Evolutionary conservation across 129 eudicot genomes (phyloP), one percentile per base, ranked within the genome.

Genomic region (Rutidosis leptorrhynchoides): DNA sequence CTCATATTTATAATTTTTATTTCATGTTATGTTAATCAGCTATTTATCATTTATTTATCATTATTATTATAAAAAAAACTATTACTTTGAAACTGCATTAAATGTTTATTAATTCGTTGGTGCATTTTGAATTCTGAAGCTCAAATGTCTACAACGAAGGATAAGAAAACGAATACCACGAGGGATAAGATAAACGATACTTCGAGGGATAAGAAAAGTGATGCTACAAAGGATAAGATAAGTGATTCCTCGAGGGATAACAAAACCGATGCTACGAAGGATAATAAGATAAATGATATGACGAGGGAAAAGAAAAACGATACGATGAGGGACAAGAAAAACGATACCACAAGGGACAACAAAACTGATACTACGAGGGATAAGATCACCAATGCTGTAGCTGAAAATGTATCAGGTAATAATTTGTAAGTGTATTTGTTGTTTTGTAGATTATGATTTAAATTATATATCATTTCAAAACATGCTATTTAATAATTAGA

Each of bases 391-490:
- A 2, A 40, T 40, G 46, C 4, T 11, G n/a, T 40, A 3, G 54
- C 53, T 48, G 33, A 64, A 17, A 59, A 73, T 65, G 65, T 40
- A 54, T 73, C 72, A 73, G 78, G 78, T 73, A 42, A 71, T 54
- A 22, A 73, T 73, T 33, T 40, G 12, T 56, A 37, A 19, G 55
- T 29, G 15, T 64, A 11, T 29, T 54, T 26, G 58, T 37, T 72
- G 11, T 27, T 12, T 64, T 59, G 23, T 16, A 35, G 40, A 53
- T 53, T 51, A 11, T 59, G 21, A n/a, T n/a, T 53, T 26, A 20
- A 35, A 37, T 37, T 40, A 10, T 1, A 40, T 40, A 10, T 40
- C 46, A 40, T 40, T 10, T 32, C 2, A 3, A 37, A 11, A 10
- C 45, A 2, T 37, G 45, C 3, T 37, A 37, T 37, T 33, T 32